phyloP scores from a whole-genome alignment of 495 filamentous ascomycete genomes.

The Evansstolkia leycettana region DNA sequence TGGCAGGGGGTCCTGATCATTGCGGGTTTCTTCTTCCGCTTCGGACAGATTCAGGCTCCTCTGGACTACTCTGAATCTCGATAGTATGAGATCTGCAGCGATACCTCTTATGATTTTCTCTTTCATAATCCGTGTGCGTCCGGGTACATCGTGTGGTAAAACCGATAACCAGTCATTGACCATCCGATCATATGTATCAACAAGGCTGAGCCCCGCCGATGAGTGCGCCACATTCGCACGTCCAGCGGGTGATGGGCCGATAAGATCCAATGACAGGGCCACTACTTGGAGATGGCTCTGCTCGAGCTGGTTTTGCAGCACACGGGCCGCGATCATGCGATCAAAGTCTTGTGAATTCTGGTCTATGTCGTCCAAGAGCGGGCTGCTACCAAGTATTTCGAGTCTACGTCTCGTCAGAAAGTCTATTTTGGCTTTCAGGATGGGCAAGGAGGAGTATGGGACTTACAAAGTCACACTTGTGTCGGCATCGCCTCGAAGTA shows the following conservation, averaged over 20 bases:
- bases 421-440: no score
- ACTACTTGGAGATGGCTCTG: slow-evolving; percentile 6
- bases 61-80: slow-evolving; percentile 14
- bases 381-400: slow-evolving; percentile 15
- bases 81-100: slow-evolving; percentile 26
- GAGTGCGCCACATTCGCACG: slow-evolving; percentile 1
- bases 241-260: slow-evolving; percentile 3
- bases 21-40: background rate
- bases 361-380: slow-evolving; percentile 22
- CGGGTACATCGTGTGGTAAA: slow-evolving; percentile 21
- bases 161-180: slow-evolving; percentile 27
- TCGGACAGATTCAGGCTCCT: slow-evolving; percentile 1
- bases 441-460: background rate
- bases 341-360: slow-evolving; percentile 16
- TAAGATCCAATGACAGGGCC: slow-evolving; percentile 9
- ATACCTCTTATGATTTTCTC: slow-evolving; percentile 29
- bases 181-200: slow-evolving; percentile 25
- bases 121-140: slow-evolving; percentile 25
- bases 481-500: background rate
- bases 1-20: no score
- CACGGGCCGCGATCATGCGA: slow-evolving; percentile 10
- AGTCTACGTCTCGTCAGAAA: slow-evolving; percentile 11
- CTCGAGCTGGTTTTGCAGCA: slow-evolving; percentile 1
- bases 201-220: slow-evolving; percentile 8
- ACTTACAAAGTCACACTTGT: slow-evolving; percentile 16